Evolutionary conservation across 1,284 basidiomycete species (phyloP).

Genomic region (Ganoderma resinaceum): DNA sequence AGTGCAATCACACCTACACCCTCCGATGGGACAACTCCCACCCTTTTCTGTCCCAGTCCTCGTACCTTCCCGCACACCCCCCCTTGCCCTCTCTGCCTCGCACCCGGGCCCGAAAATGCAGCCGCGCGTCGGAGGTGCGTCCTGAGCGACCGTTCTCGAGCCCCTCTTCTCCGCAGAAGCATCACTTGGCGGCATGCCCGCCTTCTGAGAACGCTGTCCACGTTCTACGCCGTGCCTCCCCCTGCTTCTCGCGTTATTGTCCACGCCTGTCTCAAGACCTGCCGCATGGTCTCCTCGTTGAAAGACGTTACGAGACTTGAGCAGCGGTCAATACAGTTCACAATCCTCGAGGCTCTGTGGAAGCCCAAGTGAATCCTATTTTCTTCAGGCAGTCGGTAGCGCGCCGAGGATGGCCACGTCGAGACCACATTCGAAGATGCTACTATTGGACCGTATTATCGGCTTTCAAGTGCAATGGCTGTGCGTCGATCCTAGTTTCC

Average conservation of each 20-base stretch:
- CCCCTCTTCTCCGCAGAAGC: slow-evolving; percentile 6
- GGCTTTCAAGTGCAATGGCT: background rate
- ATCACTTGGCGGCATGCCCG: background rate
- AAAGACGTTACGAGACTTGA: background rate
- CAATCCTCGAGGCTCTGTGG: background rate
- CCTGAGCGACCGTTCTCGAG: background rate
- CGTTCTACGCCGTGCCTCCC: background rate
- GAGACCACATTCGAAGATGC: background rate
- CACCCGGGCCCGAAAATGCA: background rate
- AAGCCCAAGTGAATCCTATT: background rate
- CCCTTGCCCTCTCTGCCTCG: background rate
- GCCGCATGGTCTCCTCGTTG: background rate
- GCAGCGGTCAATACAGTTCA: background rate
- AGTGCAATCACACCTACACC: slow-evolving; percentile 14
- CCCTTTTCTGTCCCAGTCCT: background rate
- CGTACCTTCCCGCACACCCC: background rate
- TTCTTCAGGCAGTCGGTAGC: too few species aligned
- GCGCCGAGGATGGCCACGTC: background rate
- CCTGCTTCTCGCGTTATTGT: background rate
- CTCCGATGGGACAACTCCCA: background rate
- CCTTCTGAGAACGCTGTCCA: background rate
- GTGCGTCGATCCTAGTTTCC: background rate
- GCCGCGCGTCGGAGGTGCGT: slow-evolving; percentile 4
- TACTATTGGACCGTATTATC: background rate
- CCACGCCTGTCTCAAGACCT: background rate